A percentile compares a stretch with the other conserved stretches of the same genome.
Evolutionary conservation across 2,329 filamentous ascomycete species (phyloP).

Genomic region (Cladosporium halotolerans): DNA sequence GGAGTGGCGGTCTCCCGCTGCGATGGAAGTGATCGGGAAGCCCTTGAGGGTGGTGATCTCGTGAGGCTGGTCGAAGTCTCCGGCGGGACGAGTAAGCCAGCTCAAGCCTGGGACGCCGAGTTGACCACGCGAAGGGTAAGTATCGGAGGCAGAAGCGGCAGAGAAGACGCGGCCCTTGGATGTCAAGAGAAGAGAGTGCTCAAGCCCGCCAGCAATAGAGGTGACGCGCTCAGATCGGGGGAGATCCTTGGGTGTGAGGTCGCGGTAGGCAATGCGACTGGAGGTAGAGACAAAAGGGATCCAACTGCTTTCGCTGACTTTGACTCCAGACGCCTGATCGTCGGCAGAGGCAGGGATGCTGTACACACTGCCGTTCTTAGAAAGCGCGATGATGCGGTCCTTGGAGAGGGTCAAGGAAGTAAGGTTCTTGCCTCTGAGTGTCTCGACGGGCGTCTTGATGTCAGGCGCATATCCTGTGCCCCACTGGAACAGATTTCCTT

Average conservation of each 20-base stretch:
- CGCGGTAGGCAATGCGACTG: slow-evolving; percentile 63
- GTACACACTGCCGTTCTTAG: slow-evolving; percentile 70
- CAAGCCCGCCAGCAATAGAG: slow-evolving; percentile 69
- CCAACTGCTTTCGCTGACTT: slow-evolving; percentile 62
- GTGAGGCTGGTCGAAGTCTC: slow-evolving; percentile 74
- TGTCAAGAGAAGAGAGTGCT: slow-evolving; percentile 82
- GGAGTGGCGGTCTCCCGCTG: slow-evolving; percentile 81
- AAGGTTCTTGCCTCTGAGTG: slow-evolving; percentile 75
- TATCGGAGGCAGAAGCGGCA: slow-evolving; percentile 70
- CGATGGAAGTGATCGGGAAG: slow-evolving; percentile 66
- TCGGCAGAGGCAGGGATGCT: slow-evolving; percentile 70
- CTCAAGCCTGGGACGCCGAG: slow-evolving; percentile 77
- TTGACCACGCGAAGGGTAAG: slow-evolving; percentile 78
- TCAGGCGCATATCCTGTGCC: slow-evolving; percentile 67
- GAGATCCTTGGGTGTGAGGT: slow-evolving; percentile 59
- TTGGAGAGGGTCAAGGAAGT: slow-evolving; percentile 68
- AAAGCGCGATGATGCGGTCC: slow-evolving; percentile 77
- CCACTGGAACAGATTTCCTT: slow-evolving; percentile 89
- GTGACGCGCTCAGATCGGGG: slow-evolving; percentile 65
- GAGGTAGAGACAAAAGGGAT: slow-evolving; percentile 63
- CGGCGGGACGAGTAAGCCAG: slow-evolving; percentile 70
- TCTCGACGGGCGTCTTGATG: slow-evolving; percentile 58
- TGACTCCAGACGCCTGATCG: slow-evolving; percentile 62
- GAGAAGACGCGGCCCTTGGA: slow-evolving; percentile 81
- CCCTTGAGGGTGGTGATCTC: slow-evolving; percentile 67